Evolutionary conservation across 306 rosid genomes (phyloP), one percentile per base, ranked within the genome.

Genomic region (Cucurbita pepo): DNA sequence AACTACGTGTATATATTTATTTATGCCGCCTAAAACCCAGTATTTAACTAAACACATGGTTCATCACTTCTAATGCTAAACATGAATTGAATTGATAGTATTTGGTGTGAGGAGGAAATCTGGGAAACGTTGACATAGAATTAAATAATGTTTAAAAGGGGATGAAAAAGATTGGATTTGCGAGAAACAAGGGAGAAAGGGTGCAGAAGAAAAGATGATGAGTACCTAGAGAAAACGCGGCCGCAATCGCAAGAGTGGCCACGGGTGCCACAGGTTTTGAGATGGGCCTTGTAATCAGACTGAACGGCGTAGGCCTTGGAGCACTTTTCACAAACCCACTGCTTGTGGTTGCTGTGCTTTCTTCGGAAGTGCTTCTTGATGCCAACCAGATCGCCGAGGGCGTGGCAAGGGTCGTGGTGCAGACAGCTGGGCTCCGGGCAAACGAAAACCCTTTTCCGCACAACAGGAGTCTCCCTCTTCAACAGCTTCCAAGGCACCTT

Each of bases 241-340:
- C 98, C 98, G 58, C 98, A 94, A 73, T 94, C 98, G 53, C 98
- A 94, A 34, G 98, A 94, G 77, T 94, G 98, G 75, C 98, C 98
- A 6, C 98, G 48, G 43, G 98, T 94, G 67, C 98, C 98, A 51
- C 98, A 94, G 48, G 98, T 94, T 77, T 94, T 94, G 79, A 94
- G 98, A 81, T 94, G 98, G 0, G 98, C 98, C 79, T 94, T 94
- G 75, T 86, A 94, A 79, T 94, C 98, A 22, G 98, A 94, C 72
- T 94, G 98, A 79, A 94, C 98, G 14, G 98, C 98, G 52, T 94
- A 94, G 25, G 88, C 97, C 71, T 94, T 94, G 14, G 92, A 87
- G 73, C 98, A 94, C 58, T 88, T 79, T 58, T 90, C 90, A 64
- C 99, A 95, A 36, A 89, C 92, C 99, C 99, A 95, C 80, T 95